phyloP scores from a whole-genome alignment of 169 alveolate genomes.

The Toxoplasma gondii region DNA sequence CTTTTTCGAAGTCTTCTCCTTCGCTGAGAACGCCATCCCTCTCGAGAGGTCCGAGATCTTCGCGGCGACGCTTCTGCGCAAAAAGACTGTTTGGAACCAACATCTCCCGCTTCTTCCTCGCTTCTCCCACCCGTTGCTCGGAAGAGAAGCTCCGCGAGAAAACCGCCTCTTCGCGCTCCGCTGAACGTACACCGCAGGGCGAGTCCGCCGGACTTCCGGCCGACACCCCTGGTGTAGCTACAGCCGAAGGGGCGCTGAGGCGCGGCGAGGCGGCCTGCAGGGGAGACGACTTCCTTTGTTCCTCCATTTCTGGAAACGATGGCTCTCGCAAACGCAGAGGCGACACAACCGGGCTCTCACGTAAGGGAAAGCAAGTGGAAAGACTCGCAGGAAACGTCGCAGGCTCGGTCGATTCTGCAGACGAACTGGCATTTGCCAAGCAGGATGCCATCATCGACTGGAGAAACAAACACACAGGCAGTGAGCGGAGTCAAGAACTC shows the following conservation, averaged over 20 bases:
- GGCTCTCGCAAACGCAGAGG: neutral
- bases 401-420: neutral
- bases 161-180: too few relatives aligned
- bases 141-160: too few relatives aligned
- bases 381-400: neutral
- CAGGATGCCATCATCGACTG: slow-evolving; percentile 3
- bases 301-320: neutral
- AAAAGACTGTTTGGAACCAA: too few relatives aligned
- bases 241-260: neutral
- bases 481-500: too few relatives aligned
- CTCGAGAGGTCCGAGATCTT: too few relatives aligned
- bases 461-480: neutral
- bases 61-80: too few relatives aligned
- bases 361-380: neutral
- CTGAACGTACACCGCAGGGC: too few relatives aligned
- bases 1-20: too few relatives aligned
- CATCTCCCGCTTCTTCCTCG: too few relatives aligned
- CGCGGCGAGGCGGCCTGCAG: neutral
- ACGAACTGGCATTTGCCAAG: neutral
- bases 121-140: too few relatives aligned
- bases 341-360: neutral
- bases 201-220: neutral
- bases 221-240: neutral
- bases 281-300: neutral
- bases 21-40: too few relatives aligned